Evolutionary conservation across 208 protist species (phyloP).

Genomic region (Trypanosoma avium): DNA sequence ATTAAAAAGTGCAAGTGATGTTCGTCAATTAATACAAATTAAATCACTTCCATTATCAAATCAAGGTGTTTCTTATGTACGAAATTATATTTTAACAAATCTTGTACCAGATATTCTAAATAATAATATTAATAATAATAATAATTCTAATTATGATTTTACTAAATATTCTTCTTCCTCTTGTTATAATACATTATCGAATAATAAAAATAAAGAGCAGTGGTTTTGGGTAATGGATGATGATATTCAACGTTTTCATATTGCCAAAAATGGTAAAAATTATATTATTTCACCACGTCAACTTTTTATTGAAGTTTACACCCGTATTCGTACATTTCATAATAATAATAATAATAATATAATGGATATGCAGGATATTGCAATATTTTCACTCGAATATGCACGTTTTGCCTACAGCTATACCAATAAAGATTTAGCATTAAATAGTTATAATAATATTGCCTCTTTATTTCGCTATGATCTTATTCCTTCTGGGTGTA

Average conservation of each 20-base stretch:
- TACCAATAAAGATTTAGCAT: slow-evolving; percentile 36
- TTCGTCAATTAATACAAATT: slow-evolving; percentile 58
- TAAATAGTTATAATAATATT: slow-evolving; percentile 91
- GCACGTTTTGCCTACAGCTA: slow-evolving; percentile 60
- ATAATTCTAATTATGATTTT: too few species aligned
- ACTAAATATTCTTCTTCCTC: background rate
- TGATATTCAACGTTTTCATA: slow-evolving; percentile 76
- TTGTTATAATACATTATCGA: background rate
- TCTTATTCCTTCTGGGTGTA: slow-evolving; percentile 41
- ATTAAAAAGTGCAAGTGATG: slow-evolving; percentile 2
- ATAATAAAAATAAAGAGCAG: too few species aligned
- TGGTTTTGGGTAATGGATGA: slow-evolving; percentile 90
- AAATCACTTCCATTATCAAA: slow-evolving; percentile 59
- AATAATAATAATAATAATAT: background rate
- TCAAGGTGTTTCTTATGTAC: slow-evolving; percentile 79
- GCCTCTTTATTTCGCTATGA: slow-evolving; percentile 77
- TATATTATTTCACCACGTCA: slow-evolving; percentile 47
- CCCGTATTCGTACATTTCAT: slow-evolving; percentile 28
- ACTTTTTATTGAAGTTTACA: slow-evolving; percentile 56
- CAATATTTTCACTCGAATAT: slow-evolving; percentile 85
- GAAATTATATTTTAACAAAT: slow-evolving; percentile 85
- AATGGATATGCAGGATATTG: slow-evolving; percentile 34
- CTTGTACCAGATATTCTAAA: slow-evolving; percentile 48
- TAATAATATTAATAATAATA: background rate
- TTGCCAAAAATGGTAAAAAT: slow-evolving; percentile 39